phyloP scores from a whole-genome alignment of 768 basidiomycete species.

The Kwoniella dendrophila region DNA sequence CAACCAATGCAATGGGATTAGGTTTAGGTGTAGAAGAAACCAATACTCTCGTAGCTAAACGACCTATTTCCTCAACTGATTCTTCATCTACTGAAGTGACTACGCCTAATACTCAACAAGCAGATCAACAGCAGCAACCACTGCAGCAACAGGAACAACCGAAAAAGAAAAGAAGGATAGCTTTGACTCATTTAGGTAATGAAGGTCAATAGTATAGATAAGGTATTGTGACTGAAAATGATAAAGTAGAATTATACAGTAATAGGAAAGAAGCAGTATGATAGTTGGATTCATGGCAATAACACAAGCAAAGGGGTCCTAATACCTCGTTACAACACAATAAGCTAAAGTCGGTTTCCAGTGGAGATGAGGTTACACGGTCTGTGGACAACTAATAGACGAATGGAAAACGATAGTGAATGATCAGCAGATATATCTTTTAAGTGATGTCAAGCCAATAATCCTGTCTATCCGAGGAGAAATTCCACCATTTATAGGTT shows the following conservation, averaged over 20 bases:
- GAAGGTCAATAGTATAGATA: neutral
- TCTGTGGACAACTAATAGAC: no score
- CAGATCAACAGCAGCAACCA: neutral
- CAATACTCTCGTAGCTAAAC: no score
- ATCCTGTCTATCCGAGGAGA: no score
- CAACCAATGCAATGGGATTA: conserved; percentile 5
- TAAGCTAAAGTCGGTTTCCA: no score
- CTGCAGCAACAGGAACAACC: conserved; percentile 10
- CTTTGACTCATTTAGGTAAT: conserved; percentile 42
- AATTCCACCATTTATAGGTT: no score
- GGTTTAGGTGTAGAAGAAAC: conserved; percentile 20
- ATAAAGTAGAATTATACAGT: neutral
- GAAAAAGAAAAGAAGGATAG: conserved; percentile 52
- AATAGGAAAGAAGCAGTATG: neutral
- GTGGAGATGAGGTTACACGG: no score
- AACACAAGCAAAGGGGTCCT: neutral
- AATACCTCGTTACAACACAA: no score
- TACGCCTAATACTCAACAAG: neutral
- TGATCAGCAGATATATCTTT: no score
- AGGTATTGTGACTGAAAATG: no score
- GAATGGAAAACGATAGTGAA: no score
- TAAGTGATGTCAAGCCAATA: no score
- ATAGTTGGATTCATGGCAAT: neutral
- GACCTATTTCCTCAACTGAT: no score
- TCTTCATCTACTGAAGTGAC: neutral